These are phyloP conservation scores for Rhynchospora breviuscula DNA, from an alignment of 176 grass and related monocot species.

Conservation along the genomic window DNA sequence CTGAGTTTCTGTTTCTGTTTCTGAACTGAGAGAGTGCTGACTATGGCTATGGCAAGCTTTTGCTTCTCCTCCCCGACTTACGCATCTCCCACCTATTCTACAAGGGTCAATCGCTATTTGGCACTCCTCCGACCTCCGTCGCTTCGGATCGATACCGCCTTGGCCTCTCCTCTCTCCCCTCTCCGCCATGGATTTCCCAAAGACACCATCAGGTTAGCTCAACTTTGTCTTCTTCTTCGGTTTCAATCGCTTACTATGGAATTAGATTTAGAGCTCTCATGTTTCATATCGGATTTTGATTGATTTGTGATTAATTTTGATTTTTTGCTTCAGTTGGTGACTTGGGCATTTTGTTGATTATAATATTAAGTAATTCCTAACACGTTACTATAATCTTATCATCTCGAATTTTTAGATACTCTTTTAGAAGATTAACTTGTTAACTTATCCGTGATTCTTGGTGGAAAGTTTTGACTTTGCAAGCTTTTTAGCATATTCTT, in stretches of 20 bases:
- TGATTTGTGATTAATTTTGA: background rate
- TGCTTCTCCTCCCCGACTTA: background rate
- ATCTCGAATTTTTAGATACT: background rate
- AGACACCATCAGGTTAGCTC: slow-evolving; percentile 16
- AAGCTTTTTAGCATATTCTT: background rate
- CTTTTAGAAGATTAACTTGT: background rate
- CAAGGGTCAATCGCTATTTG: background rate
- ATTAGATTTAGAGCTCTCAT: background rate
- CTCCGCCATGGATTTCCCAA: background rate
- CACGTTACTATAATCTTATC: background rate
- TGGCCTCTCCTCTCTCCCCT: background rate
- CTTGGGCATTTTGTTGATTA: background rate
- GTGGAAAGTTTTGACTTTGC: background rate
- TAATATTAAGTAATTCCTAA: background rate
- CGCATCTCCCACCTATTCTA: background rate
- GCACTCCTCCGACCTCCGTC: background rate
- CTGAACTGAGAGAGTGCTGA: background rate
- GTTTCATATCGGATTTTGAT: slow-evolving; percentile 11
- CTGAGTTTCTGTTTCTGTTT: background rate
- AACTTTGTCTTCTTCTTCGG: background rate
- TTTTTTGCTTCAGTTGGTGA: background rate
- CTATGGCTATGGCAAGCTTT: slow-evolving; percentile 20
- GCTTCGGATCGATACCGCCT: background rate
- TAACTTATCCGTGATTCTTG: background rate
- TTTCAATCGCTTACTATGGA: background rate